Evolutionary conservation across 176 grass and related monocot species (phyloP).

Genomic region (Carex scoparia): DNA sequence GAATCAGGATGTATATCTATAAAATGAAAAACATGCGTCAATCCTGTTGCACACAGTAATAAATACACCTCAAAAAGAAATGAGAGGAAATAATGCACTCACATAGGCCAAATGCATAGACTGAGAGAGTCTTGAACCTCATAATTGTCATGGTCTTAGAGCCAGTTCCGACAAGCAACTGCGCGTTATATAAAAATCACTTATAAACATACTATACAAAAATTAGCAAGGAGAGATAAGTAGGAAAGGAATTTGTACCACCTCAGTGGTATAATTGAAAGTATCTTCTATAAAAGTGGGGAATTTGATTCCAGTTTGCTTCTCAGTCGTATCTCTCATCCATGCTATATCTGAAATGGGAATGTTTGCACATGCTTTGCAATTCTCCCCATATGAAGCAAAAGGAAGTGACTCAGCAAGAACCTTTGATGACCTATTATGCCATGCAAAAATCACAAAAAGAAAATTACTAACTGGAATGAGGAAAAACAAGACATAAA

Average conservation of each 20-base stretch:
- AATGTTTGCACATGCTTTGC: conserved; percentile 40
- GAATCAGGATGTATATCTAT: conserved; percentile 82
- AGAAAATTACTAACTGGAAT: conserved; percentile 18
- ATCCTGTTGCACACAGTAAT: conserved; percentile 45
- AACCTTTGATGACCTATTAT: conserved; percentile 63
- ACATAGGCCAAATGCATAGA: conserved; percentile 99
- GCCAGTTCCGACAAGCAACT: conserved; percentile 92
- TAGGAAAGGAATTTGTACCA: conserved; percentile 2
- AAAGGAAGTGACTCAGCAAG: conserved; percentile 52
- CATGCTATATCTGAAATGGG: conserved; percentile 48
- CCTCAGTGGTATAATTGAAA: conserved; percentile 49
- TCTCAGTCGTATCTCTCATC: conserved; percentile 71
- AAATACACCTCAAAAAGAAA: neutral
- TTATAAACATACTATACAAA: conserved; percentile 14
- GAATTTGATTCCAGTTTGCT: conserved; percentile 96
- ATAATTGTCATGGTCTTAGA: conserved; percentile 86
- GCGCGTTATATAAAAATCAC: conserved; percentile 22
- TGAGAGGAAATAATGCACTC: conserved; percentile 32
- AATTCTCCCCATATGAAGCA: conserved; percentile 29
- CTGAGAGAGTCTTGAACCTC: conserved; percentile 71
- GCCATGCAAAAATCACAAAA: conserved; percentile 29
- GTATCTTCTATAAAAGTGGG: conserved; percentile 67
- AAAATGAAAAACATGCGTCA: conserved; percentile 21
- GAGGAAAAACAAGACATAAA: neutral
- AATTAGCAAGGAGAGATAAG: neutral